phyloP scores from a whole-genome alignment of 306 rosid species.

The Prunus mira region DNA sequence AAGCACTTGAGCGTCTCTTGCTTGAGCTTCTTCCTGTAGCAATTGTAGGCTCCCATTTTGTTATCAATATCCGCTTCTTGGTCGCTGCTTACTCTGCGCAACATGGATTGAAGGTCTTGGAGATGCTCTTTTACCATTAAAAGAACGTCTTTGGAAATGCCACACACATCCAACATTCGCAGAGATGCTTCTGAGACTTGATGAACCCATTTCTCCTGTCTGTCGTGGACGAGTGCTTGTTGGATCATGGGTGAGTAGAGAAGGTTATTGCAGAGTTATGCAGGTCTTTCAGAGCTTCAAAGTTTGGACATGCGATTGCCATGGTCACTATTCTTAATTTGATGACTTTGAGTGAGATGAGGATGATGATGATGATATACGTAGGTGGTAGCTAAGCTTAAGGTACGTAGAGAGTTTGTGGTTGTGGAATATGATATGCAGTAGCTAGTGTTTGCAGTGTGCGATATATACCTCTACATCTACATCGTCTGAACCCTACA shows the following conservation, averaged over 20 bases:
- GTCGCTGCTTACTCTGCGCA: conserved; percentile 31
- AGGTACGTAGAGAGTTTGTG: too few species aligned
- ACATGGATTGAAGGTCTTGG: conserved; percentile 49
- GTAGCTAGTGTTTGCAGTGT: too few species aligned
- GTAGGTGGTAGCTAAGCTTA: too few species aligned
- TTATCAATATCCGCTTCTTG: conserved; percentile 28
- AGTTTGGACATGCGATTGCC: conserved; percentile 44
- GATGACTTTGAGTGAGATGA: not conserved
- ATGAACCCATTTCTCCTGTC: conserved; percentile 50
- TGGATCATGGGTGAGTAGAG: conserved; percentile 50
- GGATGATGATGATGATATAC: not conserved
- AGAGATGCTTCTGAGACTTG: conserved; percentile 54
- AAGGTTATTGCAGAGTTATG: conserved; percentile 51
- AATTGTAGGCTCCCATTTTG: conserved; percentile 36
- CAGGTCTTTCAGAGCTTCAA: conserved; percentile 48
- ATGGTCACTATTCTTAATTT: not conserved
- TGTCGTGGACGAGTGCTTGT: conserved; percentile 29
- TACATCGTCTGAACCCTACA: too few species aligned
- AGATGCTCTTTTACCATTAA: conserved; percentile 51
- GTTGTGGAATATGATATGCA: too few species aligned
- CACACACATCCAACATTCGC: conserved; percentile 52
- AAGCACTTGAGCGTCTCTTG: conserved; percentile 55
- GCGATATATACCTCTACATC: too few species aligned
- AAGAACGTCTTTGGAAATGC: conserved; percentile 55
- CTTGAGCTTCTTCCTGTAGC: conserved; percentile 48